These are phyloP conservation scores for Phytophthora cajani DNA, from an alignment of 352 stramenopile genomes.

Conservation along the genomic window DNA sequence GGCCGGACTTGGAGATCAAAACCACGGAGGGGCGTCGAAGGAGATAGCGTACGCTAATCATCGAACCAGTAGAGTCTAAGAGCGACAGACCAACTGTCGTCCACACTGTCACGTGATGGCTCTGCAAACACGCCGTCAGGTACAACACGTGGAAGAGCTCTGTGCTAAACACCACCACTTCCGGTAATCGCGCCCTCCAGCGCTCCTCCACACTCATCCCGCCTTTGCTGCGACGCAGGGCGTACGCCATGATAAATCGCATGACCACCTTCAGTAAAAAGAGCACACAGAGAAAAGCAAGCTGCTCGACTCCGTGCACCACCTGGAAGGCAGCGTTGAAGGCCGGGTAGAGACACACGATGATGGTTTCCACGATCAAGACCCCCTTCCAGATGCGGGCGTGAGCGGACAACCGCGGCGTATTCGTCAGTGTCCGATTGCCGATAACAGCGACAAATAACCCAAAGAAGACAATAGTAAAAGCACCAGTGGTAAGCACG, in stretches of 20 bases:
- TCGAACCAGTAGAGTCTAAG: conserved; percentile 3
- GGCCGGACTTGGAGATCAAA: neutral
- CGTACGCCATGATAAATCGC: conserved; percentile 14
- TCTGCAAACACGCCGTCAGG: conserved; percentile 22
- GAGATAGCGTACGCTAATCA: conserved; percentile 6
- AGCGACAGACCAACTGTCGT: conserved; percentile 13
- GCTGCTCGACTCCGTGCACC: conserved; percentile 6
- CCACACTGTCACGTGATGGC: conserved; percentile 7
- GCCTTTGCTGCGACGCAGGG: conserved; percentile 8
- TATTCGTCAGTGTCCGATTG: neutral
- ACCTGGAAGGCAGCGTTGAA: conserved; percentile 24
- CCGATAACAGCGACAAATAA: conserved; percentile 15
- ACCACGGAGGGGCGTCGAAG: neutral
- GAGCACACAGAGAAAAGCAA: conserved; percentile 18
- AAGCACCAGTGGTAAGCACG: conserved; percentile 19
- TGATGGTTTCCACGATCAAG: conserved; percentile 3
- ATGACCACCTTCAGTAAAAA: conserved; percentile 16
- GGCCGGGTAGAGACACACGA: conserved; percentile 23
- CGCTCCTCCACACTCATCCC: neutral
- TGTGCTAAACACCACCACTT: conserved; percentile 28
- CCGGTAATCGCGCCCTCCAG: conserved; percentile 24
- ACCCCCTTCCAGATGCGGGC: conserved; percentile 10
- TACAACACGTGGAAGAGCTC: conserved; percentile 36
- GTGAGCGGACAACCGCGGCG: conserved; percentile 6
- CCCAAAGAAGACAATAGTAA: conserved; percentile 14